phyloP scores from a whole-genome alignment of 2,329 filamentous ascomycete species.

The Colletotrichum acutatum region DNA sequence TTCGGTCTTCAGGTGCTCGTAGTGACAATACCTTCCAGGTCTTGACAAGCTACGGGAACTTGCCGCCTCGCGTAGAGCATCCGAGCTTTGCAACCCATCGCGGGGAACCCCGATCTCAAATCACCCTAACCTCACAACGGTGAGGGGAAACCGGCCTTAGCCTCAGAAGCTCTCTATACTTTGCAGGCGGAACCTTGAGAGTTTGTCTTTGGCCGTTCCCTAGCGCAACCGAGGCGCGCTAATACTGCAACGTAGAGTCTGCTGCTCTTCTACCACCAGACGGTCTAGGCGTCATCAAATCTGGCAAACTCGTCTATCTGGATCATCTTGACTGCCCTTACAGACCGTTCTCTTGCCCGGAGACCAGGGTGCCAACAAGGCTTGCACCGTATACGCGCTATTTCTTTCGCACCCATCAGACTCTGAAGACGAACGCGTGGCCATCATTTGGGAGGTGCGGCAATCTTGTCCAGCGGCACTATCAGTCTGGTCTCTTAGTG shows the following conservation, averaged over 20 bases:
- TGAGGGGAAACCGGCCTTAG: background rate
- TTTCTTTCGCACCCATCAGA: background rate
- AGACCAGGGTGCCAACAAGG: background rate
- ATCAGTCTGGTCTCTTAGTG: background rate
- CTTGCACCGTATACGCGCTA: background rate
- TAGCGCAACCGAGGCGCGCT: background rate
- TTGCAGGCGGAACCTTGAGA: background rate
- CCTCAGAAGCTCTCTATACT: background rate
- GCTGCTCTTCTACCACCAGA: background rate
- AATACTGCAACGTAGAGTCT: background rate
- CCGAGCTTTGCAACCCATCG: background rate
- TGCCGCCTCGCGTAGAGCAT: background rate
- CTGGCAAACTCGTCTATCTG: background rate
- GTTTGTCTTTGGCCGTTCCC: background rate
- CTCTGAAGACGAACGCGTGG: slow-evolving; percentile 7
- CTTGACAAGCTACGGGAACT: background rate
- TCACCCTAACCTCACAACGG: background rate
- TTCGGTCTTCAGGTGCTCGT: background rate
- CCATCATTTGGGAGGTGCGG: background rate
- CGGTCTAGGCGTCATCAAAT: background rate
- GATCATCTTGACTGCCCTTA: background rate
- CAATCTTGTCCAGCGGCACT: background rate
- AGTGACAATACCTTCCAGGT: background rate
- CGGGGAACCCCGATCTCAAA: slow-evolving; percentile 2
- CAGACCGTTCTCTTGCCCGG: background rate